Base-by-base conservation (phyloP, 306 rosid genomes). In the Begonia loranthoides region DNA sequence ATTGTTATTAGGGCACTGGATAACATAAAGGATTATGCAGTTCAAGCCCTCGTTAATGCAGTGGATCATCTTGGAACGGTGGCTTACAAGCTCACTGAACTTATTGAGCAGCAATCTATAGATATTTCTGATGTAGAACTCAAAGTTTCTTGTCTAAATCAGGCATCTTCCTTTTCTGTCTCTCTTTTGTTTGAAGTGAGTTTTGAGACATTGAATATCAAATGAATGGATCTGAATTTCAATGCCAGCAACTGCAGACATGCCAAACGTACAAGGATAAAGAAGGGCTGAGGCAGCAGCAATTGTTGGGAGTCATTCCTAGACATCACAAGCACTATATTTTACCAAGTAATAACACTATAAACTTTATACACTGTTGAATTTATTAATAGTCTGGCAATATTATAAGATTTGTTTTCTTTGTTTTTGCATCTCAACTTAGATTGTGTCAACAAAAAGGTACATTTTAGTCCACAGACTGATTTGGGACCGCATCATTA, bases 41-140 rank as follows among this genome's bases (percentile, higher is more conserved):
- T 79, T 15, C 82, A 87, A 22, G 95, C 97, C 60, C 85, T 85
- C 52, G 87, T 90, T 21, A 90, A 90, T 65, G 92, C 92, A 13
- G 95, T 89, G 47, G 97, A 85, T 80, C 95, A 89, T 77, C 94
- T 89, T 56, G 97, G 97, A 67, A 89, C 97, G 5, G 97, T 89
- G n/a, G 90, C 95, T 46, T 85, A 69, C 87, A 89, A 89, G 75
- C 76, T 89, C 62, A 74, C 75, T 0, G 85, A 82, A 69, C 84
- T 85, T 64, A 68, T 89, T 45, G 97, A 85, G 61, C 81, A 89
- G 80, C 87, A 85, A 77, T 64, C 85, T 10, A 51, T 53, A 48
- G 90, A 85, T 43, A 69, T 82, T 66, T 79, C 95, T 58, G 64
- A 82, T 45, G 78, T 78, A 83, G 87, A 79, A 62, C 64, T 78